phyloP scores from a whole-genome alignment of 2,329 filamentous ascomycete genomes.

The Arthroderma uncinatum region DNA sequence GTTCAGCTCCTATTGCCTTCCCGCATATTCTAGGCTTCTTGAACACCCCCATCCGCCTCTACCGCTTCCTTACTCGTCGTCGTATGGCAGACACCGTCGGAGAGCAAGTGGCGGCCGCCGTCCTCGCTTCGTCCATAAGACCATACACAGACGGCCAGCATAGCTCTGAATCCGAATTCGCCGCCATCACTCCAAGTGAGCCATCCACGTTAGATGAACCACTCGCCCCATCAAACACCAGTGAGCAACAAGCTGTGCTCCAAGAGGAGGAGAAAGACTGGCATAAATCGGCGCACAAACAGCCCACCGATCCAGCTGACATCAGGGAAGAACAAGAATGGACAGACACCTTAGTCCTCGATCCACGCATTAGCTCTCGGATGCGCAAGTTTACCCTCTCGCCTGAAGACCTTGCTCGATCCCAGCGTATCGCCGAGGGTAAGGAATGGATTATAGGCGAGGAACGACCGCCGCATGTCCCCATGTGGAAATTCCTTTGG shows the following conservation, averaged over 20 bases:
- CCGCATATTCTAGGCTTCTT: constrained; percentile 88
- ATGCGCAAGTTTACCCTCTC: constrained; percentile 70
- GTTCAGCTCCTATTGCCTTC: constrained; percentile 61
- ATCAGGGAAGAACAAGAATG: constrained; percentile 56
- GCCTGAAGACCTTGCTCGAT: constrained; percentile 58
- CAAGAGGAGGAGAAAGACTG: constrained; percentile 66
- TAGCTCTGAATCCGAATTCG: constrained; percentile 17
- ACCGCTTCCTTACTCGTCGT: constrained; percentile 74
- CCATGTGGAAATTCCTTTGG: constrained; percentile 32
- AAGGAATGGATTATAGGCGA: constrained; percentile 61
- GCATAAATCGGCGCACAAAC: constrained; percentile 65
- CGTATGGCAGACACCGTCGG: constrained; percentile 79
- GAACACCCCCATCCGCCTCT: constrained; percentile 75
- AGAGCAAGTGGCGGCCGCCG: constrained; percentile 73
- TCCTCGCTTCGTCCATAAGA: constrained; percentile 45
- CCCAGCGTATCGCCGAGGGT: constrained; percentile 50
- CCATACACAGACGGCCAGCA: constrained; percentile 27
- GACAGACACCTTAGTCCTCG: constrained; percentile 62
- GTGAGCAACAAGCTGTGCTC: constrained; percentile 56
- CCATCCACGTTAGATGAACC: constrained; percentile 22
- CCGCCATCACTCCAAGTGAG: constrained; percentile 14
- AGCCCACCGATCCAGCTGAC: constrained; percentile 37
- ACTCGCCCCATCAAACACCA: constrained; percentile 29
- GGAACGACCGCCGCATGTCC: constrained; percentile 29
- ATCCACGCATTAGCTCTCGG: constrained; percentile 60